Conservation (phyloP, 192 early-diverging fungal species). For the Thoreauomyces humboldtii region DNA sequence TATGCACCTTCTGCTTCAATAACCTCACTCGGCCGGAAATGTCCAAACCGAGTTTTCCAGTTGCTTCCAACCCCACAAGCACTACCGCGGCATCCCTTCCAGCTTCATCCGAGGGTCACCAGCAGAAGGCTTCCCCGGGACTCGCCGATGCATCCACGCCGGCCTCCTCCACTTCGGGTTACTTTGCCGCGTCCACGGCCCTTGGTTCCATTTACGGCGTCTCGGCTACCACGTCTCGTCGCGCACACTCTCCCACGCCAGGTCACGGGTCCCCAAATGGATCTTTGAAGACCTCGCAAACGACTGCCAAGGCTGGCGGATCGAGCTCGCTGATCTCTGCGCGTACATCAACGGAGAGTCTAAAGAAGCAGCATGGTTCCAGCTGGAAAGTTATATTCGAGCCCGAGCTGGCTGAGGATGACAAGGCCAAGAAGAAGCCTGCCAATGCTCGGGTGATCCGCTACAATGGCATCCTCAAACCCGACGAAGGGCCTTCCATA, state of each 20-base stretch:
- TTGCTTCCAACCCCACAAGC: no score
- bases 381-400: conserved; percentile 18
- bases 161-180: background rate
- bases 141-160: no score
- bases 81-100: no score
- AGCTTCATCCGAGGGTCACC: no score
- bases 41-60: no score
- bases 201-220: background rate
- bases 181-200: background rate
- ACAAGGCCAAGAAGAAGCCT: background rate
- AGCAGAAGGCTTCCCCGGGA: no score
- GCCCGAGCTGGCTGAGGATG: conserved; percentile 2
- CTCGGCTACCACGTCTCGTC: background rate
- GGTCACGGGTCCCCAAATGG: no score
- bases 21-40: no score
- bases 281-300: no score
- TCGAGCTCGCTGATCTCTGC: no score
- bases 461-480: background rate
- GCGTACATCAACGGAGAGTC: background rate
- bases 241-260: background rate
- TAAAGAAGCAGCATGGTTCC: background rate
- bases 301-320: no score
- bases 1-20: no score
- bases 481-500: background rate
- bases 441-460: conserved; percentile 4